These are phyloP conservation scores for Coemansia sp. DNA, from an alignment of 192 early-diverging fungal species.

Conservation along the genomic window DNA sequence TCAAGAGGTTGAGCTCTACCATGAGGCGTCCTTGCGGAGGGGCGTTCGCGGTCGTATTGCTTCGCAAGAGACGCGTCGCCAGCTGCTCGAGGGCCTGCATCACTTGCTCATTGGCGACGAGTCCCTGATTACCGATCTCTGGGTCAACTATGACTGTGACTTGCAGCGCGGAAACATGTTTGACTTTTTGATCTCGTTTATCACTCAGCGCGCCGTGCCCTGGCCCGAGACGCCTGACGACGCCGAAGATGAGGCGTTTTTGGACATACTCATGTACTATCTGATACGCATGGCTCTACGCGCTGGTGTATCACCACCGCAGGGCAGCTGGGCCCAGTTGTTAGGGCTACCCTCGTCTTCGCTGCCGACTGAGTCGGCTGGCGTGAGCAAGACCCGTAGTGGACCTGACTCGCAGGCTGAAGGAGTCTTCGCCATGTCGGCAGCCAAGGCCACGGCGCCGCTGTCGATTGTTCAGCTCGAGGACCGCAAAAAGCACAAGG, in stretches of 20 bases:
- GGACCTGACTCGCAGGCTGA: not conserved
- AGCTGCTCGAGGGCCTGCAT: conserved; percentile 77
- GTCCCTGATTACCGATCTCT: conserved; percentile 83
- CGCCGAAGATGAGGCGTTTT: conserved; percentile 43
- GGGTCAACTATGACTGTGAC: conserved; percentile 95
- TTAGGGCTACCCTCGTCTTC: conserved; percentile 23
- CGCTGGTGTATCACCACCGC: conserved; percentile 38
- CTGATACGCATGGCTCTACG: conserved; percentile 47
- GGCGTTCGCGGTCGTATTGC: conserved; percentile 57
- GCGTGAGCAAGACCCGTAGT: not conserved
- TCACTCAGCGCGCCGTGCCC: conserved; percentile 48
- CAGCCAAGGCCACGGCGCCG: not conserved
- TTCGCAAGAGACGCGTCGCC: conserved; percentile 81
- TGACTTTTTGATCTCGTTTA: conserved; percentile 61
- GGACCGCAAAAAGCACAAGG: conserved; percentile 69
- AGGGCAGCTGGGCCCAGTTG: conserved; percentile 34
- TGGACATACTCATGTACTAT: conserved; percentile 51
- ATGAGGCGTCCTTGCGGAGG: conserved; percentile 32
- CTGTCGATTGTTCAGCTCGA: conserved; percentile 32
- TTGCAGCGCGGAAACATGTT: conserved; percentile 82
- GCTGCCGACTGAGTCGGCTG: not conserved
- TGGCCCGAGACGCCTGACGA: conserved; percentile 28
- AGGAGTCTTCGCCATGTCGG: not conserved
- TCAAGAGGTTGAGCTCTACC: conserved; percentile 49
- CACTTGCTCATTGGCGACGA: conserved; percentile 69